These are phyloP conservation scores for Parachlorella kessleri DNA, from an alignment of 139 green algal species.

Conservation along the genomic window DNA sequence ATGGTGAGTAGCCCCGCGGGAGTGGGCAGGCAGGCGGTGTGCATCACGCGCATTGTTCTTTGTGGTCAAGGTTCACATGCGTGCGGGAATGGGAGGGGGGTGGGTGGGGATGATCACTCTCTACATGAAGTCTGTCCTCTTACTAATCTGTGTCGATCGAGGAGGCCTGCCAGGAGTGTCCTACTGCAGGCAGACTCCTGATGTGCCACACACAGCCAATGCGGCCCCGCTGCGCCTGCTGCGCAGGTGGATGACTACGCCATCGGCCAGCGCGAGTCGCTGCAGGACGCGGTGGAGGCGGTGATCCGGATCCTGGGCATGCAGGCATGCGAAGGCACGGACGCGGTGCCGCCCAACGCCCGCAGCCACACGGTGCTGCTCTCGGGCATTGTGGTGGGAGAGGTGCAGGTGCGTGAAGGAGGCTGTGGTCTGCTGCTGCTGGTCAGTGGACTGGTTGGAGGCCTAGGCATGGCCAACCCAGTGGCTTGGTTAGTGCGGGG, in stretches of 20 bases:
- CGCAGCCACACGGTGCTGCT: constrained; percentile 90
- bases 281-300: constrained; percentile 93
- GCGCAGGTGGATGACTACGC: constrained; percentile 87
- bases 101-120: too few species aligned
- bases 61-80: too few species aligned
- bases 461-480: background rate
- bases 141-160: too few species aligned
- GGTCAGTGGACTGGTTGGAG: background rate
- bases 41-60: too few species aligned
- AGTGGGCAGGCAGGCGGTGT: too few species aligned
- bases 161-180: too few species aligned
- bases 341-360: constrained; percentile 93
- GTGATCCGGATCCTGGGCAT: constrained; percentile 91
- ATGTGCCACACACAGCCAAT: too few species aligned
- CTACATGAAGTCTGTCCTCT: too few species aligned
- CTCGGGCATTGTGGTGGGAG: constrained; percentile 80
- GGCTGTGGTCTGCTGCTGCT: too few species aligned
- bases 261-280: constrained; percentile 77
- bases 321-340: constrained; percentile 92
- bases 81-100: too few species aligned
- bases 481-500: background rate
- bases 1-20: too few species aligned
- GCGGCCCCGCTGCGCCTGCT: background rate
- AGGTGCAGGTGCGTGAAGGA: constrained; percentile 32
- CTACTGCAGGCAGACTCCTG: too few species aligned